These are phyloP conservation scores for Podosphaera xanthii DNA, from an alignment of 2,329 filamentous ascomycete species.

Conservation along the genomic window DNA sequence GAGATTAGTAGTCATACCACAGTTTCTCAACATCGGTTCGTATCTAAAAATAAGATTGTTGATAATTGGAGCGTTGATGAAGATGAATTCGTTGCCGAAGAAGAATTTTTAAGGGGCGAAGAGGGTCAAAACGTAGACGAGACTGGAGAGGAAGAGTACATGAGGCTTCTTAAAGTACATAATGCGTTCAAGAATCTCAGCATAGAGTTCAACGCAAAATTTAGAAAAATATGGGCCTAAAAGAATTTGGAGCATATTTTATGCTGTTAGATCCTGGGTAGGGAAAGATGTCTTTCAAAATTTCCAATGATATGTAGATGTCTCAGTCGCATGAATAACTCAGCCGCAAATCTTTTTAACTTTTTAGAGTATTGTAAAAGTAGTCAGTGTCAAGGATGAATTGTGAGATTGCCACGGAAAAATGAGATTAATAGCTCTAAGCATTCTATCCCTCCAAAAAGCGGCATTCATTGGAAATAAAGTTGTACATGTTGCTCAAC, in stretches of 20 bases:
- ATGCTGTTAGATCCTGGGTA: background rate
- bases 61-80: conserved; percentile 27
- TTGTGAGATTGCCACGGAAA: no score
- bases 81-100: conserved; percentile 19
- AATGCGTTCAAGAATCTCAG: conserved; percentile 33
- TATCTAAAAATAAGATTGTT: conserved; percentile 18
- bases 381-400: no score
- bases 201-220: conserved; percentile 39
- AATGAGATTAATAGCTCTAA: no score
- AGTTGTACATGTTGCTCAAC: no score
- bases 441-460: no score
- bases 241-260: background rate
- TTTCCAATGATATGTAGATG: no score
- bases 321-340: no score
- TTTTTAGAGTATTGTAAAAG: no score
- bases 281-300: no score
- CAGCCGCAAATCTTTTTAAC: no score
- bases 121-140: conserved; percentile 15
- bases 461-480: no score
- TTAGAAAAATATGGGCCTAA: conserved; percentile 18
- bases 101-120: conserved; percentile 14
- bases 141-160: conserved; percentile 19
- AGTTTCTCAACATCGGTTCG: conserved; percentile 1
- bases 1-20: background rate
- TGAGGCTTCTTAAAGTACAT: conserved; percentile 30